phyloP scores from a whole-genome alignment of 2,329 filamentous ascomycete species.

The Sphaerulina populicola region DNA sequence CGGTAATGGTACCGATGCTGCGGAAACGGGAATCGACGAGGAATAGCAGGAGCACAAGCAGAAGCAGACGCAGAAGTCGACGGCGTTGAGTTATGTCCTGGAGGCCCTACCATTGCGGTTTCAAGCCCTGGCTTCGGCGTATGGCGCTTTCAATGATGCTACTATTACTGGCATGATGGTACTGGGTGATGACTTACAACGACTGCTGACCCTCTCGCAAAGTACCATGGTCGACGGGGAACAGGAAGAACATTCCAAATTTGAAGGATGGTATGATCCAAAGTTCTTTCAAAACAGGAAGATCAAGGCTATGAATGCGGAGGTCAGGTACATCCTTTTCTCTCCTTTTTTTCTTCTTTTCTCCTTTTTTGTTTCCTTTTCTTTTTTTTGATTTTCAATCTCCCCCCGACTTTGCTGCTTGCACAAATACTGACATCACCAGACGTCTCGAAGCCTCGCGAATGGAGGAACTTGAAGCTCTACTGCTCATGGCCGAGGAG shows the following conservation, averaged over 20 bases:
- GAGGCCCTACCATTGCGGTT: slow-evolving; percentile 14
- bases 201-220: slow-evolving; percentile 4
- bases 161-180: background rate
- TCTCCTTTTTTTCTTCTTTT: background rate
- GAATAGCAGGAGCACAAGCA: background rate
- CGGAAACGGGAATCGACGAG: background rate
- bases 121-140: slow-evolving; percentile 8
- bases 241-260: background rate
- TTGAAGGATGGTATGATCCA: slow-evolving; percentile 5
- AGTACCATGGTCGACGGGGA: background rate
- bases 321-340: slow-evolving; percentile 3
- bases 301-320: slow-evolving; percentile 5
- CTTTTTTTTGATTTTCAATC: too few species aligned
- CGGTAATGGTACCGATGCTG: background rate
- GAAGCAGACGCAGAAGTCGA: slow-evolving; percentile 1
- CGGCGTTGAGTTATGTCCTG: slow-evolving; percentile 9
- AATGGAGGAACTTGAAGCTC: slow-evolving; percentile 12
- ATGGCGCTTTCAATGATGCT: background rate
- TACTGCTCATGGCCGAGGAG: slow-evolving; percentile 10
- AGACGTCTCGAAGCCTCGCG: slow-evolving; percentile 12
- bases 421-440: background rate
- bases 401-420: background rate
- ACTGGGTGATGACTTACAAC: background rate
- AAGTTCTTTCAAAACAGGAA: slow-evolving; percentile 11
- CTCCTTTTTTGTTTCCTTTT: too few species aligned